Evolutionary conservation across 352 stramenopile species (phyloP).

Genomic region (Saprolegnia diclina): DNA sequence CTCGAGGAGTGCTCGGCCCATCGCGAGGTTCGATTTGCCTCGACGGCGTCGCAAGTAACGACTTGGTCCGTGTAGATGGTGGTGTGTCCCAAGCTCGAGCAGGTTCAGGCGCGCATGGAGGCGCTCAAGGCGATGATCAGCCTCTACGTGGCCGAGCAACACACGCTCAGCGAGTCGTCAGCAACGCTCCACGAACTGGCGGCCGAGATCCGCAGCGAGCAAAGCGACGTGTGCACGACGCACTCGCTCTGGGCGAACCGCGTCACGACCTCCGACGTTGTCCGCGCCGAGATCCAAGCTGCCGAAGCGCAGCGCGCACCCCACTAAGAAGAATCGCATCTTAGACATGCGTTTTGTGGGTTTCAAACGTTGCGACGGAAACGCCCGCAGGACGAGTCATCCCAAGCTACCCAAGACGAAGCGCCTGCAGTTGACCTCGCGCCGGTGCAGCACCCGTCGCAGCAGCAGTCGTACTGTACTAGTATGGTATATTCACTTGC

Average conservation of each 20-base stretch:
- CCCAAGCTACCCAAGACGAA: too few species aligned
- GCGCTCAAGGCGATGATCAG: slow-evolving; percentile 19
- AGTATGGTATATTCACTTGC: neutral
- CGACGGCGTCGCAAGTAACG: neutral
- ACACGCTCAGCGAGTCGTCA: slow-evolving; percentile 17
- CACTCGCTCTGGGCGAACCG: slow-evolving; percentile 1
- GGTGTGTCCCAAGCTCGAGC: slow-evolving; percentile 20
- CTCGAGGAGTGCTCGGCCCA: slow-evolving; percentile 24
- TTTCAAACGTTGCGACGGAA: too few species aligned
- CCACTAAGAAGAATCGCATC: neutral
- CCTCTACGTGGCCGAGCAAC: slow-evolving; percentile 18
- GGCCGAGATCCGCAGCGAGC: slow-evolving; percentile 13
- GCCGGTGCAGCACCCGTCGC: too few species aligned
- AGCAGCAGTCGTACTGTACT: neutral
- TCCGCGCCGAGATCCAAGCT: neutral
- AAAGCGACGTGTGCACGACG: slow-evolving; percentile 9
- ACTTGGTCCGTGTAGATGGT: too few species aligned
- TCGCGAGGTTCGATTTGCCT: slow-evolving; percentile 4
- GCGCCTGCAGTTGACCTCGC: too few species aligned
- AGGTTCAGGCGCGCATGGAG: slow-evolving; percentile 22
- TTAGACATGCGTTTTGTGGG: too few species aligned
- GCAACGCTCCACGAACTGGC: neutral
- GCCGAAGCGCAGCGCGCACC: slow-evolving; percentile 4
- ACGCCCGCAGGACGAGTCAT: too few species aligned
- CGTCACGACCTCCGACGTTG: neutral